A percentile compares a stretch with the other conserved stretches of the same genome.
These are phyloP conservation scores for Puccinellia tenuiflora DNA, from an alignment of 176 grass and related monocot species.

Conservation along the genomic window DNA sequence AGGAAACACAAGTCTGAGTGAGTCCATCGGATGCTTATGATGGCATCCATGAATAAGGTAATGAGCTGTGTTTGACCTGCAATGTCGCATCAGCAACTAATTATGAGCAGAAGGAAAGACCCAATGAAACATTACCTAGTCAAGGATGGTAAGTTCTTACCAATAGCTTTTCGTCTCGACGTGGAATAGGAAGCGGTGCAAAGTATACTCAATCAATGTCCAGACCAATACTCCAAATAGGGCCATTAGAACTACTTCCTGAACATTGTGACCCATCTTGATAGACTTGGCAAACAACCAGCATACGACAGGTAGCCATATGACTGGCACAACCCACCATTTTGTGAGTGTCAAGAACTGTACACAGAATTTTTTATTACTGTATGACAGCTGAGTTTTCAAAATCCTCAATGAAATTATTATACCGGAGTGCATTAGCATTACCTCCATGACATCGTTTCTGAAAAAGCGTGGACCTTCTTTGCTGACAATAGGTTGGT, in stretches of 20 bases:
- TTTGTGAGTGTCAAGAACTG: constrained; percentile 87
- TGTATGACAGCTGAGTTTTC: background rate
- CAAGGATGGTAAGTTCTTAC: constrained; percentile 25
- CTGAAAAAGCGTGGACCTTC: constrained; percentile 75
- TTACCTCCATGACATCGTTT: constrained; percentile 75
- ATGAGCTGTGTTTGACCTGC: constrained; percentile 78
- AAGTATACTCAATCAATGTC: constrained; percentile 79
- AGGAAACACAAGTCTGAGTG: constrained; percentile 86
- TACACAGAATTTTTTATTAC: background rate
- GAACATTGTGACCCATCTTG: constrained; percentile 54
- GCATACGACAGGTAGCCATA: constrained; percentile 92
- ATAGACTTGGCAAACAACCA: constrained; percentile 46
- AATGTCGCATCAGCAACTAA: background rate
- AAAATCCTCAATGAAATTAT: background rate
- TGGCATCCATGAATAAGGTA: constrained; percentile 97
- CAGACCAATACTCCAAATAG: constrained; percentile 67
- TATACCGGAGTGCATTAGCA: background rate
- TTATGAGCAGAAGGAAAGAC: background rate
- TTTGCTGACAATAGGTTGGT: constrained; percentile 87
- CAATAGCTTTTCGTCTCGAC: constrained; percentile 72
- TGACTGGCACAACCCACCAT: constrained; percentile 80
- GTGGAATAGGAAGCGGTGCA: constrained; percentile 97
- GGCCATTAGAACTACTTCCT: constrained; percentile 45
- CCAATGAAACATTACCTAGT: background rate
- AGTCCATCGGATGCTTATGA: constrained; percentile 95